Conservation (phyloP, 768 basidiomycete species). For the Panaeolus cyanescens region DNA sequence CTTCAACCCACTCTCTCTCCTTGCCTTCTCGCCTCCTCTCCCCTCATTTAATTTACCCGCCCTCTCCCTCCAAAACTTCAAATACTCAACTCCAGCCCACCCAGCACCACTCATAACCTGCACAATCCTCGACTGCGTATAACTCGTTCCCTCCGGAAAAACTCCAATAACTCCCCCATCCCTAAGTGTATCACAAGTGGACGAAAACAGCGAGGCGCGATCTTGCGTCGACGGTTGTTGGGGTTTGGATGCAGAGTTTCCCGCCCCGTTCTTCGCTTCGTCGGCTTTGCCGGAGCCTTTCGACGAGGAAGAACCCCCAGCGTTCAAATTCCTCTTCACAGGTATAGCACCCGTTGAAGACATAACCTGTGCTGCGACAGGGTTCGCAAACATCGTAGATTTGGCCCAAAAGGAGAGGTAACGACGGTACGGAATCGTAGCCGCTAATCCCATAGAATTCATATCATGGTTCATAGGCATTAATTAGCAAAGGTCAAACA, state of each 20-base stretch:
- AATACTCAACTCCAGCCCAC: constrained; percentile 74
- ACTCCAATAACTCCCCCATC: constrained; percentile 60
- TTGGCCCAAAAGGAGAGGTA: constrained; percentile 73
- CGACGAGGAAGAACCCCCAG: constrained; percentile 16
- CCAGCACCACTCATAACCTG: constrained; percentile 64
- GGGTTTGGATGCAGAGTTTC: constrained; percentile 2
- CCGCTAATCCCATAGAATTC: constrained; percentile 33
- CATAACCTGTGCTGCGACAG: constrained; percentile 50
- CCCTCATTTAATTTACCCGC: too few relatives aligned
- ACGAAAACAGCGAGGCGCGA: constrained; percentile 51
- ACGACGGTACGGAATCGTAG: constrained; percentile 59
- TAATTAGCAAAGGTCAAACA: too few relatives aligned
- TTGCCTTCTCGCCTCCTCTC: constrained; percentile 11
- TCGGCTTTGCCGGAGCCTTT: neutral
- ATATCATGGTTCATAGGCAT: neutral
- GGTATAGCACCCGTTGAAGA: constrained; percentile 71
- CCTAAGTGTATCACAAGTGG: constrained; percentile 58
- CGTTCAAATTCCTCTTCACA: constrained; percentile 64
- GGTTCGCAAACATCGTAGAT: constrained; percentile 64
- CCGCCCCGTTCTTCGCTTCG: too few relatives aligned
- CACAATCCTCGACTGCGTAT: constrained; percentile 46
- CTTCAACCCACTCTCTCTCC: constrained; percentile 33
- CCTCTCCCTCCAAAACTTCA: constrained; percentile 33
- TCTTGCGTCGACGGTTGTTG: neutral
- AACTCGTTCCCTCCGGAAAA: constrained; percentile 66